Conservation (phyloP, 2,329 filamentous ascomycete species). For the Colletotrichum sublineola region DNA sequence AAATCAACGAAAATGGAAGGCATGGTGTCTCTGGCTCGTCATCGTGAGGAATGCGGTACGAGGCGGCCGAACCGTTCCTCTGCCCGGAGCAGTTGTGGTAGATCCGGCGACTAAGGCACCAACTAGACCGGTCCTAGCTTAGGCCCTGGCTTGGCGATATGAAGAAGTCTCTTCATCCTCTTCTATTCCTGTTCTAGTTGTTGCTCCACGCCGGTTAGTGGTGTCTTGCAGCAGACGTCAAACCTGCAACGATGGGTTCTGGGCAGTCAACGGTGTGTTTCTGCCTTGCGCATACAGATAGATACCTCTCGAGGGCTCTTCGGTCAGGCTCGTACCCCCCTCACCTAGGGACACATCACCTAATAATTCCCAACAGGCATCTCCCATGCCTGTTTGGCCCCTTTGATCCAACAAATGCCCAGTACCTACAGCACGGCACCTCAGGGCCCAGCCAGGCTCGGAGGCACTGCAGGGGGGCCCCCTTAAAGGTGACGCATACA, state of each 20-base stretch:
- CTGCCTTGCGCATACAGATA: not conserved
- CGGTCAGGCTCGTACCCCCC: not conserved
- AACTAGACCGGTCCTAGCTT: not conserved
- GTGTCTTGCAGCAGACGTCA: not conserved
- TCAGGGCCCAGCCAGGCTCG: conserved; percentile 6
- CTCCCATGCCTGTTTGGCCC: conserved; percentile 14
- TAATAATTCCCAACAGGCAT: conserved; percentile 35
- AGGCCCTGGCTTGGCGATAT: conserved; percentile 12
- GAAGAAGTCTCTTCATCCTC: conserved; percentile 21
- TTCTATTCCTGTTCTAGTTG: conserved; percentile 11
- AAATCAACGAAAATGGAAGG: not conserved
- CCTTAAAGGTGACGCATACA: conserved; percentile 13
- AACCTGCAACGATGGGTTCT: too few species aligned
- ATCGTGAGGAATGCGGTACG: conserved; percentile 17
- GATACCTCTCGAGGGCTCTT: not conserved
- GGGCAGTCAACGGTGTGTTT: not conserved
- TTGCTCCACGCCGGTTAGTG: not conserved
- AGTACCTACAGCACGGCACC: conserved; percentile 8
- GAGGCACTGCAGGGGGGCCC: conserved; percentile 1
- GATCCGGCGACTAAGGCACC: conserved; percentile 5
- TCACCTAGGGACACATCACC: conserved; percentile 21
- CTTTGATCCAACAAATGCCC: conserved; percentile 30
- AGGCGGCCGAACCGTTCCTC: conserved; percentile 4
- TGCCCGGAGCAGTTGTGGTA: conserved; percentile 18
- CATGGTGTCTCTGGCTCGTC: conserved; percentile 25